Evolutionary conservation across 2,329 filamentous ascomycete species (phyloP).

Genomic region (Hortaea werneckii): DNA sequence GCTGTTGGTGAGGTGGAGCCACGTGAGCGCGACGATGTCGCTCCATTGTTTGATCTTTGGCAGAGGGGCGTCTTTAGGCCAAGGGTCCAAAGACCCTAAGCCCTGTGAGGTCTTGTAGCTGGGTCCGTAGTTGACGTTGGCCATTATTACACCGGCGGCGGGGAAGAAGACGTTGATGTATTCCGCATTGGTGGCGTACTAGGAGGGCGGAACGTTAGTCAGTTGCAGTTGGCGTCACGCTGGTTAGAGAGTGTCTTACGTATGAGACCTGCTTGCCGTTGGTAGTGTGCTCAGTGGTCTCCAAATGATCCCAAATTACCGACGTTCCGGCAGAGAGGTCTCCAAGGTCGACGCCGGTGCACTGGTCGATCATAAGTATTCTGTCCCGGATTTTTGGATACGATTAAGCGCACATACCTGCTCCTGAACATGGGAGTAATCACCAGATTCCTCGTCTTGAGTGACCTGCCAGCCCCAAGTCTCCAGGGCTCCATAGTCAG

Average conservation of each 20-base stretch:
- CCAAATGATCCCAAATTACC: not conserved
- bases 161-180: slow-evolving; percentile 9
- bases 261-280: not conserved
- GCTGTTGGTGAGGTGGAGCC: slow-evolving; percentile 4
- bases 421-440: not conserved
- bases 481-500: not conserved
- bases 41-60: slow-evolving; percentile 6
- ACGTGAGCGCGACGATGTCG: slow-evolving; percentile 8
- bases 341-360: not conserved
- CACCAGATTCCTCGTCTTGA: not conserved
- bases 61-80: slow-evolving; percentile 3
- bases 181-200: slow-evolving; percentile 4
- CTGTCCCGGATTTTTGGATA: too few species aligned
- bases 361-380: not conserved
- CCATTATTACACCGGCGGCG: slow-evolving; percentile 4
- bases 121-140: slow-evolving; percentile 7
- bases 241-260: not conserved
- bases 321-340: not conserved
- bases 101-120: slow-evolving; percentile 1
- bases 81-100: slow-evolving; percentile 2
- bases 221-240: not conserved
- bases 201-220: not conserved
- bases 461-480: not conserved
- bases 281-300: not conserved
- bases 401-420: not conserved